Base-by-base conservation (phyloP, 1,139 yeast species). In the Sugiyamaella sp. region DNA sequence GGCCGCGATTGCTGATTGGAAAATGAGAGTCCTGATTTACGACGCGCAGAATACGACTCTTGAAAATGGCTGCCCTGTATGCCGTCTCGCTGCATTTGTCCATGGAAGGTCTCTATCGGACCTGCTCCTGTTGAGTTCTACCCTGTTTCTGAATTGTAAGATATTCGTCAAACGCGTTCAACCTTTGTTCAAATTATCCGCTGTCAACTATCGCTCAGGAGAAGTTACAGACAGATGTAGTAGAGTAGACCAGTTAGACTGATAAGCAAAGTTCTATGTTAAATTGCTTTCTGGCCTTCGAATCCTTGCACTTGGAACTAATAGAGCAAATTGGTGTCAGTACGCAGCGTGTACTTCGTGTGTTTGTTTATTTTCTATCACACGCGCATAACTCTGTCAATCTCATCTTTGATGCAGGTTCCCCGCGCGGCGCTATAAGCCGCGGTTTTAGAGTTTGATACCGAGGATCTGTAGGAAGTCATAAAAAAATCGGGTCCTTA, bases 291-390 rank as follows among this genome's bases (percentile, higher is more conserved):
- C n/a, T n/a, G n/a, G n/a, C n/a, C n/a, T n/a, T n/a, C n/a, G n/a
- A n/a, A n/a, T n/a, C n/a, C n/a, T n/a, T n/a, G n/a, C n/a, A n/a
- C 10, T 24, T 6, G 29, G 29, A 24, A 10, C 29, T 10, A 5
- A 24, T 24, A 10, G 10, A 24, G 9, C 10, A 24, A 24, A 24
- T 24, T 24, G 9, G 10, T 6, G 29, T 10, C 9, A 6, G 9
- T 24, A 10, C 10, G 9, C 5, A 6, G 29, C 5, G 9, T 6
- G 10, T 24, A 5, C 5, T 24, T 8, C 35, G 14, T 4, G 14
- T 9, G 37, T 43, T 43, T 43, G 46, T 43, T 43, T 43, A 43
- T 43, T 43, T 29, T 41, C 27, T 43, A 20, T 43, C 38, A 43
- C 38, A 43, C 46, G 46, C 46, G 46, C 33, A 39, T 19, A 39